Evolutionary conservation across 345 rosid species (phyloP), one percentile per base, ranked within the genome.

Genomic region (Corchorus capsularis): DNA sequence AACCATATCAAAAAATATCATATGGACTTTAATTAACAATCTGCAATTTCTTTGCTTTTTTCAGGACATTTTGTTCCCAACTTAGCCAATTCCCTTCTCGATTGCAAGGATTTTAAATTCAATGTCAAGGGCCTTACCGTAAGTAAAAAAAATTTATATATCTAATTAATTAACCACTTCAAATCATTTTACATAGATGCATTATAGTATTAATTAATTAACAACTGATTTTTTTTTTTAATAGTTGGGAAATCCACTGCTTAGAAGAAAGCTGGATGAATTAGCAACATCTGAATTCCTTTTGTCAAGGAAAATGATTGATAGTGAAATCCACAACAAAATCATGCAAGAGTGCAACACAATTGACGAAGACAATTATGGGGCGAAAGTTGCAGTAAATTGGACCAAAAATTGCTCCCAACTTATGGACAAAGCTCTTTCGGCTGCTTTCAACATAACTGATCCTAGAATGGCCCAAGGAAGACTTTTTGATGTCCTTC

Each of bases 231-330:
- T 65, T 66, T 0, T 8, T 60, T 22, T 22, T 60, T 11, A 16
- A 2, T 3, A 66, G 71, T 13, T 66, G 71, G 71, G 71, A 13
- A 66, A 66, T 35, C 71, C 71, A 66, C 2, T 66, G 71, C 71
- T 66, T 6, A 52, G 71, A 4, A 5, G 9, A 66, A 66, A 66
- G 71, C n/a, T 66, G 6, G 52, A 66, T 20, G 0, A 15, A 15
- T 12, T 39, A 2, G 47, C 68, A 39, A 37, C 47, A 16, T 16
- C 0, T 7, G 68, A 63, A 6, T 39, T 63, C 6, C 17, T 37
- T 63, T 37, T 63, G 14, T 63, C 68, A 1, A 8, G 5, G 2
- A 22, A 46, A 17, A 7, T 63, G 47, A 63, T 63, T 12, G 6
- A 13, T 14, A 19, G 54, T 12, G 32, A 4, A 5, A 19, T 20